phyloP scores from a whole-genome alignment of 495 filamentous ascomycete genomes.

The Jackrogersella multiformis region DNA sequence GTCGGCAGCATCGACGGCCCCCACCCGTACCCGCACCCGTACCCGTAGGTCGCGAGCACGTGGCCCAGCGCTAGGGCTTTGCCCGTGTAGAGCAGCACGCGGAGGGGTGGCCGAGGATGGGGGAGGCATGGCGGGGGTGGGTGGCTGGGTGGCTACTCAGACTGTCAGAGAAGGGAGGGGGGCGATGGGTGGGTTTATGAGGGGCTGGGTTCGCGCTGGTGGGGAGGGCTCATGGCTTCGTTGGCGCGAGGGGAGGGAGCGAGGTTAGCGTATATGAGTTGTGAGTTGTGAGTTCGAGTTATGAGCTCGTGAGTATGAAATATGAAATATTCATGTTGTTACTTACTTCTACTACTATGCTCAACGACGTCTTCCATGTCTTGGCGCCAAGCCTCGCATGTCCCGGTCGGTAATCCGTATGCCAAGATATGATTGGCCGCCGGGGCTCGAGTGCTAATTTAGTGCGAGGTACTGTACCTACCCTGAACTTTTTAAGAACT shows the following conservation, averaged over 20 bases:
- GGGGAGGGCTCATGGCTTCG: background rate
- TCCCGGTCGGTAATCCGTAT: background rate
- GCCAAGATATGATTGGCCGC: conserved; percentile 26
- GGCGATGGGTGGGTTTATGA: background rate
- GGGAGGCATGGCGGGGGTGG: conserved; percentile 8
- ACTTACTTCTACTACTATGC: no score
- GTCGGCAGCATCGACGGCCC: conserved; percentile 88
- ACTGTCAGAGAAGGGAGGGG: no score
- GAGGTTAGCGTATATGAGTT: background rate
- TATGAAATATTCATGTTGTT: no score
- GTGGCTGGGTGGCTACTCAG: background rate
- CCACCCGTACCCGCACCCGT: conserved; percentile 59
- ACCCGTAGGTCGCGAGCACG: conserved; percentile 65
- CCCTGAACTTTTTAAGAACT: conserved; percentile 9
- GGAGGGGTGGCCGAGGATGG: conserved; percentile 53
- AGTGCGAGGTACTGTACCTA: no score
- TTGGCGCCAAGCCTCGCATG: conserved; percentile 4
- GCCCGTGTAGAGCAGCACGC: conserved; percentile 48
- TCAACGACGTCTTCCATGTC: no score
- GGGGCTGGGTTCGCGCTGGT: background rate
- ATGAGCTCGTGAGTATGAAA: background rate
- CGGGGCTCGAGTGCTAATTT: conserved; percentile 18
- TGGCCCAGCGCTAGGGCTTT: conserved; percentile 64
- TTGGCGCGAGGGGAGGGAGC: background rate
- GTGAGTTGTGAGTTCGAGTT: background rate